These are phyloP conservation scores for Mycena latifolia DNA, from an alignment of 768 basidiomycete genomes.

Conservation along the genomic window DNA sequence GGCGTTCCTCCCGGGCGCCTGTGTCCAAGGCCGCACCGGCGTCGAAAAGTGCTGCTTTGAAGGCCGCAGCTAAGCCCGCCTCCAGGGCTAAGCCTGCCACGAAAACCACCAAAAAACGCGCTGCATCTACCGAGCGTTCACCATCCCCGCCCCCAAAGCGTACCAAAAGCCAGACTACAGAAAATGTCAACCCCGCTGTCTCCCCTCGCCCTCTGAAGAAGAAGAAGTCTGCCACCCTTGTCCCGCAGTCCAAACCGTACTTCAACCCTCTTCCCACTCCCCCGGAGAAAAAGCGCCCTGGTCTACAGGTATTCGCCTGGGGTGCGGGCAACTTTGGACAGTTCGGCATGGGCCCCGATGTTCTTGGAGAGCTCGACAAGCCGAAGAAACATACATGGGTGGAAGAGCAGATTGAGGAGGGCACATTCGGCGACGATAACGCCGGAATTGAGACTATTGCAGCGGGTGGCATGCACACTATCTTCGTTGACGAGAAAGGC, in stretches of 20 bases:
- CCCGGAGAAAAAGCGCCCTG: slow-evolving; percentile 69
- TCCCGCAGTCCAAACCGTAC: slow-evolving; percentile 64
- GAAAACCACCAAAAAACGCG: slow-evolving; percentile 60
- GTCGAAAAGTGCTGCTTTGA: slow-evolving; percentile 42
- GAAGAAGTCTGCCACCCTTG: slow-evolving; percentile 45
- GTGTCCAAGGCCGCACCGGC: slow-evolving; percentile 55
- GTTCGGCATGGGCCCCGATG: slow-evolving; percentile 88
- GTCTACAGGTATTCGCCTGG: slow-evolving; percentile 85
- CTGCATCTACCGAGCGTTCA: slow-evolving; percentile 60
- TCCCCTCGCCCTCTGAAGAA: slow-evolving; percentile 47
- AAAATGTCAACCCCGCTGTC: slow-evolving; percentile 62
- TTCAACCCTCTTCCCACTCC: slow-evolving; percentile 76
- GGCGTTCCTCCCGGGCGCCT: slow-evolving; percentile 66
- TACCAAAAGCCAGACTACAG: slow-evolving; percentile 48
- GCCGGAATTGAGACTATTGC: slow-evolving; percentile 87
- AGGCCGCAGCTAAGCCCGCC: slow-evolving; percentile 51
- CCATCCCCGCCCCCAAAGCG: slow-evolving; percentile 65
- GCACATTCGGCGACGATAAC: slow-evolving; percentile 74
- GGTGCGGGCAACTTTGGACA: slow-evolving; percentile 97
- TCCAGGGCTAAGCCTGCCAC: slow-evolving; percentile 50
- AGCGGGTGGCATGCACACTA: slow-evolving; percentile 90
- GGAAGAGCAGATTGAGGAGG: slow-evolving; percentile 79
- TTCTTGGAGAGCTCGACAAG: slow-evolving; percentile 77
- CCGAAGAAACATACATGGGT: slow-evolving; percentile 85
- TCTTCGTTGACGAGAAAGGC: slow-evolving; percentile 92